phyloP scores from a whole-genome alignment of 306 rosid genomes.

The Crotalaria pallida region DNA sequence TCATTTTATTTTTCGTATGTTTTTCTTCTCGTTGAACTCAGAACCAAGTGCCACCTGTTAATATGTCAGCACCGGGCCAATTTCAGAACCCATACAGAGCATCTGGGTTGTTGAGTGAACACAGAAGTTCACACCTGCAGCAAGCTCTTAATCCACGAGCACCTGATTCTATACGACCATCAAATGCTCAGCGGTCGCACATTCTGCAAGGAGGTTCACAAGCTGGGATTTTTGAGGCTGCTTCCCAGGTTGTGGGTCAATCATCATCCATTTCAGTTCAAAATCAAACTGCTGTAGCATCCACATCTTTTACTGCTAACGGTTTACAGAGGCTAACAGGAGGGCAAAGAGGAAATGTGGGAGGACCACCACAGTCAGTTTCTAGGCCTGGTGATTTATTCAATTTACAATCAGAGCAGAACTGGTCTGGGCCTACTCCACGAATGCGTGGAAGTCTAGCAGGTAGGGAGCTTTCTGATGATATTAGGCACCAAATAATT shows the following conservation, averaged over 20 bases:
- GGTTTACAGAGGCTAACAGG: constrained; percentile 24
- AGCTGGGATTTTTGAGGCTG: constrained; percentile 33
- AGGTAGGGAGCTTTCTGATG: constrained; percentile 40
- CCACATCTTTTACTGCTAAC: constrained; percentile 29
- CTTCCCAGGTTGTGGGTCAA: constrained; percentile 33
- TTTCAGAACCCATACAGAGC: constrained; percentile 24
- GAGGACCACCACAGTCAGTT: constrained; percentile 38
- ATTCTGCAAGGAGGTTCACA: constrained; percentile 42
- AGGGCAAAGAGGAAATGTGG: constrained; percentile 39
- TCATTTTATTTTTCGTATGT: not conserved
- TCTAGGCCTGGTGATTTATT: constrained; percentile 30
- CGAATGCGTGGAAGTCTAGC: constrained; percentile 89
- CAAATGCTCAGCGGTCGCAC: constrained; percentile 22
- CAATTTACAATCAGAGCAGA: constrained; percentile 39
- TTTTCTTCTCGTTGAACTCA: constrained; percentile 36
- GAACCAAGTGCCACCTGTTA: constrained; percentile 38
- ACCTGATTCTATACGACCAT: constrained; percentile 21
- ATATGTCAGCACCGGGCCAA: constrained; percentile 30
- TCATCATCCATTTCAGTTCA: constrained; percentile 29
- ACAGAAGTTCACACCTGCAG: constrained; percentile 59
- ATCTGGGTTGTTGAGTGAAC: constrained; percentile 3
- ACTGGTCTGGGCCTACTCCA: constrained; percentile 48
- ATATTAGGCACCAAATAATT: constrained; percentile 40
- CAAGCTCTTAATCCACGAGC: constrained; percentile 39
- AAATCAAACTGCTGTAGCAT: constrained; percentile 35